phyloP scores from a whole-genome alignment of 2,329 filamentous ascomycete genomes.

The Diaporthe vexans region DNA sequence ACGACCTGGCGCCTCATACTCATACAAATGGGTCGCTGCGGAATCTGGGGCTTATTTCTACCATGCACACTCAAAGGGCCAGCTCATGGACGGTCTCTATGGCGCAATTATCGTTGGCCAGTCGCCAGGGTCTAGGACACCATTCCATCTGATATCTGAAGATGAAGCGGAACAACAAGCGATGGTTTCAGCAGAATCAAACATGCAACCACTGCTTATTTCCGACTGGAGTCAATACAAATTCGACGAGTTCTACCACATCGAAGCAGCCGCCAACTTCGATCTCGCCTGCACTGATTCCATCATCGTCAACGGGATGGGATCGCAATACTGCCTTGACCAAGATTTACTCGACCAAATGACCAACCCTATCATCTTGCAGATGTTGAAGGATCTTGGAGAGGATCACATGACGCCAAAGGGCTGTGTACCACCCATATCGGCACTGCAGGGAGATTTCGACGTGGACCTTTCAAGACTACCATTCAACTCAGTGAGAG shows the following conservation, averaged over 20 bases:
- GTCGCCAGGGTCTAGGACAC: not conserved
- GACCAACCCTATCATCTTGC: not conserved
- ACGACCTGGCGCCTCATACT: conserved; percentile 2
- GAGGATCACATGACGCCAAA: conserved; percentile 8
- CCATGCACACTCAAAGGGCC: conserved; percentile 6
- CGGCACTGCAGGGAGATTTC: conserved; percentile 14
- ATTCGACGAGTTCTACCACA: conserved; percentile 6
- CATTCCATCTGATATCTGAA: conserved; percentile 4
- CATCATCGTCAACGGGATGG: conserved; percentile 18
- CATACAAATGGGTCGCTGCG: conserved; percentile 3
- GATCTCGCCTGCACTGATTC: conserved; percentile 15
- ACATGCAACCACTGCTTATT: conserved; percentile 4
- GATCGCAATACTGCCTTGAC: not conserved
- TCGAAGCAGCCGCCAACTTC: conserved; percentile 15
- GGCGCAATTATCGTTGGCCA: not conserved
- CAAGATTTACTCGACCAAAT: too few relatives aligned
- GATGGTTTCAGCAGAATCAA: not conserved
- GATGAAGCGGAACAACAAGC: not conserved
- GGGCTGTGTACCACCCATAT: conserved; percentile 11
- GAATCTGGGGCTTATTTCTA: conserved; percentile 17
- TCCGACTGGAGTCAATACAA: conserved; percentile 9
- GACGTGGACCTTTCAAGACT: conserved; percentile 8
- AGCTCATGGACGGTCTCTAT: conserved; percentile 13
- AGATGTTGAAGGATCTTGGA: conserved; percentile 21
- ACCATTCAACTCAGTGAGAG: conserved; percentile 9